Evolutionary conservation across 371 early-diverging fungal genomes (phyloP).

Genomic region (Syncephalastrum monosporum): DNA sequence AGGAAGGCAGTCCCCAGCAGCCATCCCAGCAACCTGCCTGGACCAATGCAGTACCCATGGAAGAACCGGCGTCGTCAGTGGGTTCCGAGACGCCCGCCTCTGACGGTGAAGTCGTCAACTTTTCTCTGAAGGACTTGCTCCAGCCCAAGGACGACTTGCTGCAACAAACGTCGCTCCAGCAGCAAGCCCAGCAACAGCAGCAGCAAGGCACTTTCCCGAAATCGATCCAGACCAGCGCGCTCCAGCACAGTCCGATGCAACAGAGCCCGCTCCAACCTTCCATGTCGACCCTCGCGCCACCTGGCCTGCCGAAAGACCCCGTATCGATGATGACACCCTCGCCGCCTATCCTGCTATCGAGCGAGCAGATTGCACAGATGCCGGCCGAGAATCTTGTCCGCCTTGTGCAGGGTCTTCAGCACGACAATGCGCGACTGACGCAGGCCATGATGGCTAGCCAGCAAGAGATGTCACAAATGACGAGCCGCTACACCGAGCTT

Average conservation of each 20-base stretch:
- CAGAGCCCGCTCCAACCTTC: no score
- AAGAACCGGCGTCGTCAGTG: no score
- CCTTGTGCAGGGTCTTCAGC: slow-evolving; percentile 17
- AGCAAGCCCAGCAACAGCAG: background rate
- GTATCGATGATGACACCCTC: background rate
- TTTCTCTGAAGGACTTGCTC: slow-evolving; percentile 14
- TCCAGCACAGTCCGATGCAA: no score
- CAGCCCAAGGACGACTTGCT: slow-evolving; percentile 2
- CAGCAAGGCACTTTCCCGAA: background rate
- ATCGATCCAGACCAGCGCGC: no score
- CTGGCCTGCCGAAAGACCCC: no score
- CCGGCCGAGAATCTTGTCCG: slow-evolving; percentile 21
- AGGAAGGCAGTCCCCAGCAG: no score
- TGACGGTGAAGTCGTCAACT: slow-evolving; percentile 11
- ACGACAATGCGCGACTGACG: slow-evolving; percentile 8
- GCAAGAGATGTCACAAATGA: slow-evolving; percentile 17
- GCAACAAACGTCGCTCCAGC: no score
- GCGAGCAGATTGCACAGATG: slow-evolving; percentile 13
- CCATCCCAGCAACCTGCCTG: no score
- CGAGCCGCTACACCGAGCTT: slow-evolving; percentile 11
- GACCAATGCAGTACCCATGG: no score
- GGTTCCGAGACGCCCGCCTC: background rate
- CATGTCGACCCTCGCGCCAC: no score
- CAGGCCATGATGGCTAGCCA: slow-evolving; percentile 13
- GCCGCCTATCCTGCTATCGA: slow-evolving; percentile 1